Base-by-base conservation (phyloP, 139 green algal genomes). In the Marvania coccoides region DNA sequence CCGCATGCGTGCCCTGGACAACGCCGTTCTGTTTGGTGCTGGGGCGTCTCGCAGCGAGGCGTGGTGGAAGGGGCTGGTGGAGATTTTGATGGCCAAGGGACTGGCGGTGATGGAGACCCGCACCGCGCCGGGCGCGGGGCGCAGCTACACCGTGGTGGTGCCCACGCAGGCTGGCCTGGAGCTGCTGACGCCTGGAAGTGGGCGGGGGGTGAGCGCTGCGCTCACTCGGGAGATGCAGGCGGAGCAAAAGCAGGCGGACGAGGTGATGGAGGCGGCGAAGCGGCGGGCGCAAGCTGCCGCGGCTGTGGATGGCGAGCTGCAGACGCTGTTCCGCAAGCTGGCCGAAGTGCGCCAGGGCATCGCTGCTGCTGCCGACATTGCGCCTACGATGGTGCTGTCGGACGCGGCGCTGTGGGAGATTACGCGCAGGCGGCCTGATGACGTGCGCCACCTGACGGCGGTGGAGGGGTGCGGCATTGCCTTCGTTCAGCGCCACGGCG, bases 1-100 rank as follows among this genome's bases (percentile, higher is more conserved):
- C 2, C 82, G 81, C 71, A 46, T 76, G 19, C 31, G 12, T 3
- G 63, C 48, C 12, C 30, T 42, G 0, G 53, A 69, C 4, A 72
- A 56, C 69, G 60, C 48, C 7, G n/a, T 14, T 38, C 72, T 88
- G 53, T 65, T 85, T 51, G 80, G 80, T 3, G 61, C 69, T 1
- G 82, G 82, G 61, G 64, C 26, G 33, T 29, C 28, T 23, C 47
- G 55, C 46, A 78, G 57, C 56, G 79, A 82, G 35, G 58, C 53
- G n/a, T 87, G 78, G 81, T 87, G 81, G 81, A 84, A 83, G 70
- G 81, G 58, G 3, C 68, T 85, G 33, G 64, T 35, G 10, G 61
- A 54, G 3, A 37, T 78, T 60, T 74, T 83, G 51, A 30, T 69
- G 42, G 72, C 37, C 0, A 13, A 70, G 30, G 77, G 74, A 6